Percentiles rank a stretch among this genome's conserved stretches.
These are phyloP conservation scores for Macrophomina phaseolina DNA, from an alignment of 2,329 filamentous ascomycete species.

Conservation along the genomic window DNA sequence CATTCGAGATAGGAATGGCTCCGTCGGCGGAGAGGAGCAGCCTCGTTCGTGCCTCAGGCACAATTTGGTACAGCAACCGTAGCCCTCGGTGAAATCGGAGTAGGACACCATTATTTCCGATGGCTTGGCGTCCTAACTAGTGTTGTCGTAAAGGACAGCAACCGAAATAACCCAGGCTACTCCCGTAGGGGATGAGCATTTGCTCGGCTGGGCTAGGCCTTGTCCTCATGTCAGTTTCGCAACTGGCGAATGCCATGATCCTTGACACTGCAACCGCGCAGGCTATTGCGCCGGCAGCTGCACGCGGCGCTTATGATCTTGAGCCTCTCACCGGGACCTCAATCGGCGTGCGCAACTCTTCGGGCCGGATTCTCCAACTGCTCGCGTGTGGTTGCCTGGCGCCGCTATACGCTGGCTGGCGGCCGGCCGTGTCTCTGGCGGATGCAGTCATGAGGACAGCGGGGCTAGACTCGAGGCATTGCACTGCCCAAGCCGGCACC, in stretches of 20 bases:
- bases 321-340: not conserved
- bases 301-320: not conserved
- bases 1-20: not conserved
- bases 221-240: not conserved
- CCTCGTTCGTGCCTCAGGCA: conserved; percentile 8
- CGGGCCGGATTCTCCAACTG: not conserved
- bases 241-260: not conserved
- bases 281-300: not conserved
- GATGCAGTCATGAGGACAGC: not conserved
- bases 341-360: not conserved
- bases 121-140: not conserved
- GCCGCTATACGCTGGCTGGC: not conserved
- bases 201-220: not conserved
- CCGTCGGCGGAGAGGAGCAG: conserved; percentile 16
- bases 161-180: not conserved
- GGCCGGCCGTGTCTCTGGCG: no score
- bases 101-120: not conserved
- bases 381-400: conserved; percentile 2
- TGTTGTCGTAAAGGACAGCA: not conserved
- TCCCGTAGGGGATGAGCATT: not conserved
- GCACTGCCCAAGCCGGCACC: not conserved
- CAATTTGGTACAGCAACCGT: not conserved
- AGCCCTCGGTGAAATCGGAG: not conserved
- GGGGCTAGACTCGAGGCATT: not conserved
- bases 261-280: not conserved